phyloP scores from a whole-genome alignment of 2,329 filamentous ascomycete genomes.

The Alternaria sp. region DNA sequence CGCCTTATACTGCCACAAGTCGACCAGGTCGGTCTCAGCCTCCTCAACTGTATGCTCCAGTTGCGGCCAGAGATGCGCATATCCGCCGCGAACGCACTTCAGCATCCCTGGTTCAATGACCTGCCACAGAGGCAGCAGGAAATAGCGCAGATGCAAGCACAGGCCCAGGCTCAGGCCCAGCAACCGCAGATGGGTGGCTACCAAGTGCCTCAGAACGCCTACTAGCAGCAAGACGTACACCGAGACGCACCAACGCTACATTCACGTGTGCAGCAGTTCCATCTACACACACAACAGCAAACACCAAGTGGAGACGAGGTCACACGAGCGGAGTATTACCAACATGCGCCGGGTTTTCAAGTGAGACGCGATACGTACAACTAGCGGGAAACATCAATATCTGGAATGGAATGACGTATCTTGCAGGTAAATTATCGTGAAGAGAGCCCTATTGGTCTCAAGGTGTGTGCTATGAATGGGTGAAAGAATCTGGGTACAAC shows the following conservation, averaged over 20 bases:
- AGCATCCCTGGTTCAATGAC: slow-evolving; percentile 92
- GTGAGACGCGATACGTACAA: neutral
- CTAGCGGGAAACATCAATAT: neutral
- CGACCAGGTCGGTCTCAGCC: slow-evolving; percentile 84
- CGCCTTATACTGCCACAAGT: slow-evolving; percentile 88
- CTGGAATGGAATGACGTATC: neutral
- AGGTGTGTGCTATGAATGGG: neutral
- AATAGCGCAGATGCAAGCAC: slow-evolving; percentile 43
- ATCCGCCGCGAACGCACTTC: slow-evolving; percentile 83
- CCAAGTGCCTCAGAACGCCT: slow-evolving; percentile 51
- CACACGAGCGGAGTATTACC: neutral
- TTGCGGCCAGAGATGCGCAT: slow-evolving; percentile 90
- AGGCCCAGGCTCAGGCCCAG: slow-evolving; percentile 48
- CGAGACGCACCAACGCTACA: neutral
- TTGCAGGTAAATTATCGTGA: neutral
- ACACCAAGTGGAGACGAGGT: neutral
- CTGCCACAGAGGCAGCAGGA: slow-evolving; percentile 63
- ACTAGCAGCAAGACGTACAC: slow-evolving; percentile 31
- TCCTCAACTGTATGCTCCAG: slow-evolving; percentile 91
- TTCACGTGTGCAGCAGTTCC: neutral
- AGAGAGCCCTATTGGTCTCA: neutral
- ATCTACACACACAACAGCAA: neutral
- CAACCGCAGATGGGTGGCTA: slow-evolving; percentile 52
- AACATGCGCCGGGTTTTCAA: neutral
- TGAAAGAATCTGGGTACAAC: neutral